Base-by-base conservation (phyloP, 768 basidiomycete species). In the Porpolomopsis calyptriformis region DNA sequence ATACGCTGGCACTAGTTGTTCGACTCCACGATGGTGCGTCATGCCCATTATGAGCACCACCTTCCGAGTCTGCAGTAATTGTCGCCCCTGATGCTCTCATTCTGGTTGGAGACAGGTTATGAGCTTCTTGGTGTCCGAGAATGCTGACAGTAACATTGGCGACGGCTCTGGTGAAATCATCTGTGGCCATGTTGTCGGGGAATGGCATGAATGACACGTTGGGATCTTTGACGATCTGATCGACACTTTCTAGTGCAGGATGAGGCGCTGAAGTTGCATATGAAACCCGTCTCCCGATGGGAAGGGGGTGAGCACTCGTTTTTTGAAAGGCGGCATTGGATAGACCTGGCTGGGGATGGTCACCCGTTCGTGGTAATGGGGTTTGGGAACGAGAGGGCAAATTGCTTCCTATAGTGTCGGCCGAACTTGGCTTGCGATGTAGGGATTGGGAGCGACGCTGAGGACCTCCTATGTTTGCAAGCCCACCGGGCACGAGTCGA, bases 21-120 rank as follows among this genome's bases (percentile, higher is more conserved):
- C 96, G 73, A 56, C 91, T 97, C 96, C 96, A 99, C 37, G 87
- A 88, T 4, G 96, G 96, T 2, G 82, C 94, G 54, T 98, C 94
- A 55, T 99, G 96, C 0, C 88, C 91, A 61, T 85, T 82, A 14
- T 74, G 78, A 27, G 69, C 73, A 26, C 61, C 73, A 4, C 58
- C 68, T 3, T 77, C 80, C 22, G 52, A 51, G 25, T 65, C 66
- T 12, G 46, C 57, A 22, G 45, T 54, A 18, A 47, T 47, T 27
- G 51, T 61, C 9, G 52, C 60, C 3, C 58, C 67, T 3, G 72
- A 72, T 39, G 61, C 53, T 36, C 76, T 71, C 20, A 62, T 56
- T 44, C 76, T 68, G 16, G 65, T 70, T 24, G 72, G 74, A 4
- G 73, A 72, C 24, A 73, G 68, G 3, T 57, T 59, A 46, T 71